Evolutionary conservation across 148 eudicot species (phyloP), one percentile per base, ranked within the genome.

Genomic region (Rhododendron molle): DNA sequence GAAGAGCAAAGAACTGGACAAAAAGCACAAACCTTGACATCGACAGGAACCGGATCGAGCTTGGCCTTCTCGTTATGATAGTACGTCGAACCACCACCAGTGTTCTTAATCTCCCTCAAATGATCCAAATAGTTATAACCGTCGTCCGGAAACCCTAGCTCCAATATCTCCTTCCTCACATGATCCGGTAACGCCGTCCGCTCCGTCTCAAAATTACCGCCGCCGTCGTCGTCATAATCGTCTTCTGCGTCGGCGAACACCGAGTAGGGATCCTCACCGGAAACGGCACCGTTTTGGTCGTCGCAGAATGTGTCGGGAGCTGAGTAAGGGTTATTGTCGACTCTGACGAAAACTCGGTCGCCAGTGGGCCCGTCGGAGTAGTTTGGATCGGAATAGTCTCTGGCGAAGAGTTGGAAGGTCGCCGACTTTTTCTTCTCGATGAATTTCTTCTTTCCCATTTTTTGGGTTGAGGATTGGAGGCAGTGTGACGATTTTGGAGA

Each of bases 71-170:
- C 93, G 72, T 97, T 97, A 2, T 94, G 73, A 88, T 90, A 97
- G 88, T 89, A 95, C 2, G 91, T 54, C 1, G 98, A 93, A 20
- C 98, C 99, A 3, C 91, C 98, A 50, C 98, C 98, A 14, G 92
- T 86, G 74, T 93, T 92, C 85, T 91, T 94, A 85, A 95, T 97
- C 90, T 97, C 99, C 85, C 99, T 91, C 94, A 97, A 46, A 87
- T 95, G 99, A 58, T 30, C 21, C 87, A 97, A 87, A 85, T 97
- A 97, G 86, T 97, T 97, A 85, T 97, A 97, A 28, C 98, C 99
- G 89, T 97, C 99, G 88, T 97, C 99, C 4, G 98, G 98, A 87
- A 95, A 97, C 49, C 99, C 99, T 43, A 95, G 92, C 91, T 95
- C 98, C 88, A 97, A 46, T 69, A 94, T 95, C 89, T 97, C 98